Evolutionary conservation across 495 filamentous ascomycete genomes (phyloP).

Genomic region (Niebla homalea): DNA sequence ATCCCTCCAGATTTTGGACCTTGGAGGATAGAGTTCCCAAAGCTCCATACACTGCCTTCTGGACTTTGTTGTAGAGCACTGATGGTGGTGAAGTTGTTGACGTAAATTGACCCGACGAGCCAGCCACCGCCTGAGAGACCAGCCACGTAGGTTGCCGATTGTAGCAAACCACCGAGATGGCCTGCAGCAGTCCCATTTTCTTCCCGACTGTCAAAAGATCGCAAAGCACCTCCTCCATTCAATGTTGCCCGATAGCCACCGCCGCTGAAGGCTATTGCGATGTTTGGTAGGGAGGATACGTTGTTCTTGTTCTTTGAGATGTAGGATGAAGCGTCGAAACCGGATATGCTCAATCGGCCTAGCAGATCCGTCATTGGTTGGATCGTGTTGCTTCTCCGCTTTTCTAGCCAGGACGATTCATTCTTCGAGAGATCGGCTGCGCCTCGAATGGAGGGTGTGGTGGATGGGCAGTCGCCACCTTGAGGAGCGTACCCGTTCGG

Average conservation of each 20-base stretch:
- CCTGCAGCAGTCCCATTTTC: slow-evolving; percentile 49
- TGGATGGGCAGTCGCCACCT: slow-evolving; percentile 28
- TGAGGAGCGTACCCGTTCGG: slow-evolving; percentile 35
- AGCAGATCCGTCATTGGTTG: slow-evolving; percentile 63
- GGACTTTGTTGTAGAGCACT: slow-evolving; percentile 43
- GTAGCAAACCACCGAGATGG: slow-evolving; percentile 72
- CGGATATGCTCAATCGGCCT: slow-evolving; percentile 53
- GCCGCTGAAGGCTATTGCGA: slow-evolving; percentile 45
- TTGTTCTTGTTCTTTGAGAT: slow-evolving; percentile 45
- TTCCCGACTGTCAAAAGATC: slow-evolving; percentile 73
- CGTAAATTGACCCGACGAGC: slow-evolving; percentile 72
- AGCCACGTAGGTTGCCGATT: slow-evolving; percentile 71
- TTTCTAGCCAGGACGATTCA: slow-evolving; percentile 56
- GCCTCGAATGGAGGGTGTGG: slow-evolving; percentile 36
- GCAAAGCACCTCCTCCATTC: slow-evolving; percentile 77
- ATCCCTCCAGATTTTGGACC: slow-evolving; percentile 43
- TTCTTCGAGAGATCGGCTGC: slow-evolving; percentile 47
- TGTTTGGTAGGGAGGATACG: slow-evolving; percentile 46
- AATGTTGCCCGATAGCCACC: slow-evolving; percentile 77
- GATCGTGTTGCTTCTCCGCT: slow-evolving; percentile 39
- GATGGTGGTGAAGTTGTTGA: slow-evolving; percentile 83
- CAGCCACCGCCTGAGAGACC: slow-evolving; percentile 81
- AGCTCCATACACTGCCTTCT: slow-evolving; percentile 54
- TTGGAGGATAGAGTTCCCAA: slow-evolving; percentile 63
- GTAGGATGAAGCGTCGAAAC: slow-evolving; percentile 62